A percentile compares a stretch with the other conserved stretches of the same genome.
Evolutionary conservation across 2,329 filamentous ascomycete genomes (phyloP).

Genomic region (Graphilbum ipis-grandicollis): DNA sequence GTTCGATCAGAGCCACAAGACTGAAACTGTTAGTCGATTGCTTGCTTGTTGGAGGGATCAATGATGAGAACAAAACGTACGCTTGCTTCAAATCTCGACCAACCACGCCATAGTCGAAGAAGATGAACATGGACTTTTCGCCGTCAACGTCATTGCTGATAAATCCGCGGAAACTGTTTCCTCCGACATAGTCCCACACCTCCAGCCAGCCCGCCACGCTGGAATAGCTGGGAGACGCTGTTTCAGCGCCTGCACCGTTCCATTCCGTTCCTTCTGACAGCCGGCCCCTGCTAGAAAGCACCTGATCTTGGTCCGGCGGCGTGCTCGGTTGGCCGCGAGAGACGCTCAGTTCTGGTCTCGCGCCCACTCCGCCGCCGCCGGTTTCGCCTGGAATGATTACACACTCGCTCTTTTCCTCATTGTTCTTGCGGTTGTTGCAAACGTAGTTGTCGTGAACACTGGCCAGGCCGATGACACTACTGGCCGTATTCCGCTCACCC

Average conservation of each 20-base stretch:
- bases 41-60: too few species aligned
- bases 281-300: background rate
- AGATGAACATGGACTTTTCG: constrained; percentile 64
- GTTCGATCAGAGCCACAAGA: constrained; percentile 78
- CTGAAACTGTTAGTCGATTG: constrained; percentile 26
- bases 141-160: constrained; percentile 43
- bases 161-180: constrained; percentile 74
- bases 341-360: constrained; percentile 4
- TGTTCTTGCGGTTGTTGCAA: constrained; percentile 6
- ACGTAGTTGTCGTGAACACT: constrained; percentile 43
- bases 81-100: constrained; percentile 71
- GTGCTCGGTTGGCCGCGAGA: constrained; percentile 16
- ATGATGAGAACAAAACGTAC: constrained; percentile 32
- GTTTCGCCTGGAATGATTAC: too few species aligned
- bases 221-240: constrained; percentile 9
- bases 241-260: constrained; percentile 10
- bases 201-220: constrained; percentile 50
- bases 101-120: constrained; percentile 59
- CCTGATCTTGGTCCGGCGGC: constrained; percentile 25
- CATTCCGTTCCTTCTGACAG: constrained; percentile 5
- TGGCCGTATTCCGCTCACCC: constrained; percentile 73
- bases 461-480: constrained; percentile 73
- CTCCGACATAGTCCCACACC: constrained; percentile 73
- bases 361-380: too few species aligned
- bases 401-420: too few species aligned